These are phyloP conservation scores for Hansfordia pulvinata DNA, from an alignment of 2,329 filamentous ascomycete species.

Conservation along the genomic window DNA sequence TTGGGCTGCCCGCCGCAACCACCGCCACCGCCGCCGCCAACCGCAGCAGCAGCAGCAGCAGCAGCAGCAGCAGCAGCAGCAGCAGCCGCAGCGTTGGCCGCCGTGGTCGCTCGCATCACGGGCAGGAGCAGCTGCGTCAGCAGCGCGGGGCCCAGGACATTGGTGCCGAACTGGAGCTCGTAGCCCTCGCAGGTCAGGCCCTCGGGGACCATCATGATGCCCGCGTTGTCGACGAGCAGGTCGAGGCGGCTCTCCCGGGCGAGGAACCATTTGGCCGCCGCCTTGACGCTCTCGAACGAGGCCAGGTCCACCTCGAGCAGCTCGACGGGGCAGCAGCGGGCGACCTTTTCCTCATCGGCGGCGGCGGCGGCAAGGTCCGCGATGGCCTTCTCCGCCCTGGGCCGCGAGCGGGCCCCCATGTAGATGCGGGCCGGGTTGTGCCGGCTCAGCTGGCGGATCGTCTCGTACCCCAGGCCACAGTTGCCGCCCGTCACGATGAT, in stretches of 20 bases:
- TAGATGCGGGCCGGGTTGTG: slow-evolving; percentile 10
- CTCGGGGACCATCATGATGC: slow-evolving; percentile 19
- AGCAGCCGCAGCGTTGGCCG: too few species aligned
- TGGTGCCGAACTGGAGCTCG: slow-evolving; percentile 28
- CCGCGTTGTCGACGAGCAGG: slow-evolving; percentile 17
- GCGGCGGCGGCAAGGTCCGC: slow-evolving; percentile 7
- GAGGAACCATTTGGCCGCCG: slow-evolving; percentile 16
- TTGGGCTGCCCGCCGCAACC: too few species aligned
- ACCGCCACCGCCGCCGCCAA: too few species aligned
- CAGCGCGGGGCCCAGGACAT: slow-evolving; percentile 27
- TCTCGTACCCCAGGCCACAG: slow-evolving; percentile 22
- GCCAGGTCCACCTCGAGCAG: slow-evolving; percentile 23
- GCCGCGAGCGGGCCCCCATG: slow-evolving; percentile 17
- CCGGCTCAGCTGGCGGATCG: slow-evolving; percentile 20
- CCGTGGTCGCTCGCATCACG: neutral
- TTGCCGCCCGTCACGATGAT: slow-evolving; percentile 24
- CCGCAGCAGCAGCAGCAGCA: too few species aligned
- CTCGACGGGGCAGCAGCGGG: slow-evolving; percentile 10
- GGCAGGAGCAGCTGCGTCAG: slow-evolving; percentile 16
- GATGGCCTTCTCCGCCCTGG: slow-evolving; percentile 11
- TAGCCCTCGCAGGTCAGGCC: slow-evolving; percentile 23
- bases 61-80: too few species aligned
- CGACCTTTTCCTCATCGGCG: slow-evolving; percentile 9
- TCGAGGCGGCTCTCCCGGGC: slow-evolving; percentile 18
- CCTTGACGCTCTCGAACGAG: slow-evolving; percentile 18